Evolutionary conservation across 1,139 yeast species (phyloP), one percentile per base, ranked within the genome.

Genomic region (Debaryomyces sp.): DNA sequence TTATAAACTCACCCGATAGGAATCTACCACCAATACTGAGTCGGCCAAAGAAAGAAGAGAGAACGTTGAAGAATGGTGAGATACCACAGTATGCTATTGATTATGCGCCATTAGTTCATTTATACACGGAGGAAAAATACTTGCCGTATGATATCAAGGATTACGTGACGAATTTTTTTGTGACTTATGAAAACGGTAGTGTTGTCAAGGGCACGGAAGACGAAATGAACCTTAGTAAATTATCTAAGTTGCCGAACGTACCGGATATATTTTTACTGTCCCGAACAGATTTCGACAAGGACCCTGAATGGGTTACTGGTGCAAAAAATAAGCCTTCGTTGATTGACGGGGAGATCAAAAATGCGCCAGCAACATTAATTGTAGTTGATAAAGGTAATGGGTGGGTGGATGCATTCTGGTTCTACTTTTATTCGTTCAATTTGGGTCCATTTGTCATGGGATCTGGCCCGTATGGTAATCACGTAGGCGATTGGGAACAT

Each of bases 401-500:
- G 3, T 86, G 95, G 82, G 83, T 87, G 0, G 99, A 94, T 65
- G 91, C 97, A 0, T 94, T 81, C 63, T 94, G 98, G 98, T 94
- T 94, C 66, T 92, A 89, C 66, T 94, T 94, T 62, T 94, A 94
- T 63, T 88, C 96, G 1, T 94, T 92, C 71, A 94, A 94, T 62
- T 73, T 89, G 57, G 99, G 99, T 0, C 98, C 99, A 0, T 94
- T 85, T 68, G 97, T 94, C 12, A 92, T 92, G 97, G 98, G 98
- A 3, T 81, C 83, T 36, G 99, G 99, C 0, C 99, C 99, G 0
- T 94, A 87, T 71, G 99, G 99, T 0, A 89, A 92, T 62, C 99
- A 94, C 61, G 84, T 94, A 29, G 99, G 98, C 5, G 99, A 94
- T 70, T 94, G 99, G 99, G 99, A 94, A 60, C 99, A 94, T 65